A percentile compares a stretch with the other conserved stretches of the same genome.
Conservation (phyloP, 2,329 filamentous ascomycete genomes). For the Sordariomycetes sp. region DNA sequence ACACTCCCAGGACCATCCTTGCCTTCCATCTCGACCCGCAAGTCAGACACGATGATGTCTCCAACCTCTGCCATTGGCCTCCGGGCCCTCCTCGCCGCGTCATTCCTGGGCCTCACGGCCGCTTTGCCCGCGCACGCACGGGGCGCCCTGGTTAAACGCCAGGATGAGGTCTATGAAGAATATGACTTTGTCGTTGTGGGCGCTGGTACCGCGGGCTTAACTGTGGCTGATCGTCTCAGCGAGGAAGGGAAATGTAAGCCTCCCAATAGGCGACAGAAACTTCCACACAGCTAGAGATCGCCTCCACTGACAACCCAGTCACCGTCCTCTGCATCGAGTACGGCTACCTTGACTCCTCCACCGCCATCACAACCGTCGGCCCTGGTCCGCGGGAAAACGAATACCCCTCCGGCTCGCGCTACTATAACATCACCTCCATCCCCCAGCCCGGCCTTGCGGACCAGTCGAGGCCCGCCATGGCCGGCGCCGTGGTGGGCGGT, state of each 20-base stretch:
- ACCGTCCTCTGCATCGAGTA: constrained; percentile 12
- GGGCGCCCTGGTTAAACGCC: constrained; percentile 1
- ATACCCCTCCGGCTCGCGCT: constrained; percentile 10
- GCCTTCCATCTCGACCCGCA: too few relatives aligned
- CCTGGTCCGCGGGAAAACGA: constrained; percentile 1
- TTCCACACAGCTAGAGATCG: background rate
- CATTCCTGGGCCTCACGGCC: background rate
- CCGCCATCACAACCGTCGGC: constrained; percentile 4
- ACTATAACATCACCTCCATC: constrained; percentile 15
- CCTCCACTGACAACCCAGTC: background rate
- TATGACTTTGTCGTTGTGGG: constrained; percentile 11
- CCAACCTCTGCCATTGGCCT: too few relatives aligned
- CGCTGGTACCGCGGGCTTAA: constrained; percentile 8
- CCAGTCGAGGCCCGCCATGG: constrained; percentile 6
- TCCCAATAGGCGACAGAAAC: background rate
- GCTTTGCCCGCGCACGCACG: background rate
- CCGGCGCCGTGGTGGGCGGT: constrained; percentile 8
- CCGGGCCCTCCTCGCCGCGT: background rate
- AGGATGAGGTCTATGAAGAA: constrained; percentile 7
- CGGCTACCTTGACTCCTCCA: constrained; percentile 9
- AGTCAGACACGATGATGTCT: too few relatives aligned
- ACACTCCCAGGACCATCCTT: too few relatives aligned
- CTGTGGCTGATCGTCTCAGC: constrained; percentile 9
- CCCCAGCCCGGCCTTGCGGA: constrained; percentile 11
- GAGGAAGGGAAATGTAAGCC: constrained; percentile 9